These are phyloP conservation scores for Sporothrix curviconia DNA, from an alignment of 2,329 filamentous ascomycete species.

Conservation along the genomic window DNA sequence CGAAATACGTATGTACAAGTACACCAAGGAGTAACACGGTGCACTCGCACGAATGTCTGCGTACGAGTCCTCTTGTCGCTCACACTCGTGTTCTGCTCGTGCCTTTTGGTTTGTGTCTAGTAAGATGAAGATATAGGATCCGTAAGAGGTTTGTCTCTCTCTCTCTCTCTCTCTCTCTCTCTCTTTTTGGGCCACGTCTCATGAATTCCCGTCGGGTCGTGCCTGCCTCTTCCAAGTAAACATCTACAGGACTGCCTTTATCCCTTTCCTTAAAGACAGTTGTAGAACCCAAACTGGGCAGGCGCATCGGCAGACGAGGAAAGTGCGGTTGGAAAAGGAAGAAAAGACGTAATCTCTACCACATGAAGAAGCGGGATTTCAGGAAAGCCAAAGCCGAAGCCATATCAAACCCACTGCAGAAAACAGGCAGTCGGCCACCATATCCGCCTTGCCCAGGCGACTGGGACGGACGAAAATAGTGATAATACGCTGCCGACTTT, in stretches of 20 bases:
- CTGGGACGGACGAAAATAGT: neutral
- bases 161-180: neutral
- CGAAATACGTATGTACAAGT: too few relatives aligned
- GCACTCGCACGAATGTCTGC: too few relatives aligned
- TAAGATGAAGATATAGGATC: too few relatives aligned
- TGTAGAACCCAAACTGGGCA: neutral
- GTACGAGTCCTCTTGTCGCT: too few relatives aligned
- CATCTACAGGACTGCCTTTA: neutral
- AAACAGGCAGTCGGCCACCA: neutral
- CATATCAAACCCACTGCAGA: too few relatives aligned
- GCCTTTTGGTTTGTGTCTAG: too few relatives aligned
- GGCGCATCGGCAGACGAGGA: neutral
- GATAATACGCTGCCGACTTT: neutral
- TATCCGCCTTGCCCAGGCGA: neutral
- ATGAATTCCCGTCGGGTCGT: neutral
- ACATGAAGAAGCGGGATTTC: too few relatives aligned
- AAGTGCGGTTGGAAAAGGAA: neutral
- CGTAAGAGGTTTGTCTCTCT: neutral
- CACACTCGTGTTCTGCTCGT: too few relatives aligned
- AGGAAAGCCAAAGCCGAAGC: too few relatives aligned
- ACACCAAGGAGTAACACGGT: too few relatives aligned
- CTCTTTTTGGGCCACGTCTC: neutral
- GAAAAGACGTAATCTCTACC: neutral
- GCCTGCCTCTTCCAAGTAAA: neutral
- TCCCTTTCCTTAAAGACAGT: neutral